These are phyloP conservation scores for Fusarium napiforme DNA, from an alignment of 2,329 filamentous ascomycete species.

Conservation along the genomic window DNA sequence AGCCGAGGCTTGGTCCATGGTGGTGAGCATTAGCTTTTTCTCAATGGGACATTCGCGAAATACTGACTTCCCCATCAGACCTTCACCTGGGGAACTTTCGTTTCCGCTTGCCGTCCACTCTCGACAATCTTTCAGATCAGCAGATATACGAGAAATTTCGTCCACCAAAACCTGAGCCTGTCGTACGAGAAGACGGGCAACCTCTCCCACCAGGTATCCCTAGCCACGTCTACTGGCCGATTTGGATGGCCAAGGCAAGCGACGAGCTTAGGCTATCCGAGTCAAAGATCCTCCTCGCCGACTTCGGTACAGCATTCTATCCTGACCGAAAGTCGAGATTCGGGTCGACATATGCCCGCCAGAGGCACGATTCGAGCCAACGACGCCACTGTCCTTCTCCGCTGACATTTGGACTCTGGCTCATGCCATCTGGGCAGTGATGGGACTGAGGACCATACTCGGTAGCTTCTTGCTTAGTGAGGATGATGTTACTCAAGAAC, in stretches of 20 bases:
- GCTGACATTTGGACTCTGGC: conserved; percentile 56
- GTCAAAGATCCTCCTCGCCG: conserved; percentile 37
- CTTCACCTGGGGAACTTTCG: conserved; percentile 51
- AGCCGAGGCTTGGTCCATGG: conserved; percentile 48
- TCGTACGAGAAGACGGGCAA: conserved; percentile 28
- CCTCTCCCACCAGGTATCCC: conserved; percentile 43
- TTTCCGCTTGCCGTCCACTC: conserved; percentile 35
- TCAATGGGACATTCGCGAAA: neutral
- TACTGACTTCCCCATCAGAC: conserved; percentile 18
- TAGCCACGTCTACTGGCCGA: conserved; percentile 41
- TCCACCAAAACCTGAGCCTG: conserved; percentile 32
- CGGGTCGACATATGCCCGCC: conserved; percentile 46
- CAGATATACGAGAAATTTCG: conserved; percentile 42
- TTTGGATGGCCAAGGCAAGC: conserved; percentile 49
- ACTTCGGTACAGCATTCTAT: conserved; percentile 52
- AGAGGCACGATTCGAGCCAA: conserved; percentile 50
- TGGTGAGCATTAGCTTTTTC: neutral
- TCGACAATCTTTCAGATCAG: conserved; percentile 36
- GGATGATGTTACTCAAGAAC: conserved; percentile 26
- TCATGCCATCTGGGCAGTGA: conserved; percentile 50
- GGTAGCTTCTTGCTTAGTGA: conserved; percentile 1
- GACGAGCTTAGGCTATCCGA: conserved; percentile 43
- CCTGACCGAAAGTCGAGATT: conserved; percentile 34
- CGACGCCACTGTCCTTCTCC: conserved; percentile 46
- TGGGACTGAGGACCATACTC: conserved; percentile 38